Evolutionary conservation across 2,329 filamentous ascomycete genomes (phyloP).

Genomic region (Fonsecaea nubica): DNA sequence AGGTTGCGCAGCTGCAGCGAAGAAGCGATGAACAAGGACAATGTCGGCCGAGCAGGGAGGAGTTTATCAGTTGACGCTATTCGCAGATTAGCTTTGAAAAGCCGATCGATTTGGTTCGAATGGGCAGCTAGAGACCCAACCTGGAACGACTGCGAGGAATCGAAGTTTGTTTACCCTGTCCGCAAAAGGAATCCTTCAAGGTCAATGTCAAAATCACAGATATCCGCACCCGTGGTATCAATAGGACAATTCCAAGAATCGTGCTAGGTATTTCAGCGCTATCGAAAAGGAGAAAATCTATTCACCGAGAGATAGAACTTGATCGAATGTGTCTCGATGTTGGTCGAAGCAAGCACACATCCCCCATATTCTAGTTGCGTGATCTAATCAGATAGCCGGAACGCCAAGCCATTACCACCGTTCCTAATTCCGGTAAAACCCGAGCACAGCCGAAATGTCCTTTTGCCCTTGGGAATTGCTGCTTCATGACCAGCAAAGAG

Average conservation of each 20-base stretch:
- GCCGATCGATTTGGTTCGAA: neutral
- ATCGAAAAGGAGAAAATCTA: neutral
- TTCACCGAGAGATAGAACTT: neutral
- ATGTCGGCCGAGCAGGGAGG: neutral
- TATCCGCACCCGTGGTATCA: neutral
- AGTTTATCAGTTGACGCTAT: neutral
- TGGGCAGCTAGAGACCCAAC: neutral
- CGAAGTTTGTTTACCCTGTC: constrained; percentile 4
- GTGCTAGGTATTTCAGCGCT: neutral
- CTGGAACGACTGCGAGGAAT: neutral
- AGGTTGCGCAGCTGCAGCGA: neutral
- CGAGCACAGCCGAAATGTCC: neutral
- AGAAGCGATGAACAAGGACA: neutral
- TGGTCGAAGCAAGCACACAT: neutral
- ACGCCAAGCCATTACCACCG: neutral
- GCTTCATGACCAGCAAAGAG: neutral
- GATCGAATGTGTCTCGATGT: neutral
- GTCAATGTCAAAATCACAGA: neutral
- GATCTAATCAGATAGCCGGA: constrained; percentile 1
- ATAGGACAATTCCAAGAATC: neutral
- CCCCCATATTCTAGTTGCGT: neutral
- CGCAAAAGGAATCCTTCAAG: neutral
- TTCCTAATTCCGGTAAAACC: neutral
- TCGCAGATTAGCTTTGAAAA: neutral
- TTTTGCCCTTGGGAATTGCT: neutral